Evolutionary conservation across 2,329 filamentous ascomycete genomes (phyloP).

Genomic region (Ophiocordyceps camponoti-saundersi): DNA sequence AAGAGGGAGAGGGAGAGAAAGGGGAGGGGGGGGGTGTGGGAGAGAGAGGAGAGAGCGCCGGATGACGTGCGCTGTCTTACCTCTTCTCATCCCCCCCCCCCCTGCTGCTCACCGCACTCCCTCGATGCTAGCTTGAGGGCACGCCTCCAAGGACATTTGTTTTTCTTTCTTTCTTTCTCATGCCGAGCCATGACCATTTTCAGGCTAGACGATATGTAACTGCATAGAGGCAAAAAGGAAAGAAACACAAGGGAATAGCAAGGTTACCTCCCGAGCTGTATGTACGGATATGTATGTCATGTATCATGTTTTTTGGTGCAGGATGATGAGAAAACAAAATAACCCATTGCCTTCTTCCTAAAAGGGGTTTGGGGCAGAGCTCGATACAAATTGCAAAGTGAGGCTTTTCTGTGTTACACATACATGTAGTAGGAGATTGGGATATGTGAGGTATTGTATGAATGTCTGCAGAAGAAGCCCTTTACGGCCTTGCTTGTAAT

Average conservation of each 20-base stretch:
- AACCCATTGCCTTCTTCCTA: too few relatives aligned
- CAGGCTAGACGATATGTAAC: background rate
- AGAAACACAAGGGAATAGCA: background rate
- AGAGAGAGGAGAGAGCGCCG: background rate
- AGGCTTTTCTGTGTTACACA: too few relatives aligned
- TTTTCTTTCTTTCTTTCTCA: background rate
- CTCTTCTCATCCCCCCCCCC: background rate
- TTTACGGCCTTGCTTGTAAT: too few relatives aligned
- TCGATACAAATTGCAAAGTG: too few relatives aligned
- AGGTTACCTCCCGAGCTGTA: background rate
- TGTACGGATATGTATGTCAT: background rate
- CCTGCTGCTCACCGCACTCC: background rate
- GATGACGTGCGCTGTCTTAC: conserved; percentile 1
- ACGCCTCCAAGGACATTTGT: background rate
- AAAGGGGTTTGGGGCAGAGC: too few relatives aligned
- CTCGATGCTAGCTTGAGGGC: background rate
- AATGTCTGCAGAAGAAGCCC: too few relatives aligned
- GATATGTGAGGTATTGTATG: too few relatives aligned
- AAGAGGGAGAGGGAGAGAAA: background rate
- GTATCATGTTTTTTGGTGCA: background rate
- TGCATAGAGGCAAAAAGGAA: background rate
- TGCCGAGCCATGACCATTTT: background rate
- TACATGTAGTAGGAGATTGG: too few relatives aligned
- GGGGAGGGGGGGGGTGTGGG: background rate
- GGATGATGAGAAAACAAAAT: background rate